These are phyloP conservation scores for Agaricales sp. DNA, from an alignment of 1,284 basidiomycete species.

Conservation along the genomic window DNA sequence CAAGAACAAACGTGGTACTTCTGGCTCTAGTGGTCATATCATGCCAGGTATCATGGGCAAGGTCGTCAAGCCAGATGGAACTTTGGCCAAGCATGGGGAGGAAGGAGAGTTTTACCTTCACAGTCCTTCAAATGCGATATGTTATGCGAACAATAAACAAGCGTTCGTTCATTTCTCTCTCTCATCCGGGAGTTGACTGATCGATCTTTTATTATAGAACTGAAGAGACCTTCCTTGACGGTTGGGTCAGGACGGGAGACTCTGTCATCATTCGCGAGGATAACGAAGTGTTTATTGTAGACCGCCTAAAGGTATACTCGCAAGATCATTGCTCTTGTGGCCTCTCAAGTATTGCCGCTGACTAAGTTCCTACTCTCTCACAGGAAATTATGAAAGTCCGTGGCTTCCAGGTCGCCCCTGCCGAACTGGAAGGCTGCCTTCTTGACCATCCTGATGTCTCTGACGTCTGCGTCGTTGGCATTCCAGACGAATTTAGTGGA, in stretches of 20 bases:
- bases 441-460: conserved; percentile 59
- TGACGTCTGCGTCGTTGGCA: conserved; percentile 67
- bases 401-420: conserved; percentile 60
- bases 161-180: conserved; percentile 37
- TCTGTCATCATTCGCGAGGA: conserved; percentile 47
- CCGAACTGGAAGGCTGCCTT: conserved; percentile 64
- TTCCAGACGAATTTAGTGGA: conserved; percentile 65
- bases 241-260: conserved; percentile 65
- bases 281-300: conserved; percentile 53
- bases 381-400: conserved; percentile 54
- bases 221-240: conserved; percentile 41
- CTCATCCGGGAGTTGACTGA: not conserved
- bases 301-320: conserved; percentile 50
- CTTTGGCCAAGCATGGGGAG: conserved; percentile 44
- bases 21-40: conserved; percentile 47
- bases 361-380: conserved; percentile 2
- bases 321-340: not conserved
- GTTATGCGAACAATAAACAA: conserved; percentile 48
- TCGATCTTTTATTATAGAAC: conserved; percentile 26
- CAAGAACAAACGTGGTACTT: conserved; percentile 34
- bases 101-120: conserved; percentile 51
- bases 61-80: conserved; percentile 52
- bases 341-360: not conserved
- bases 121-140: conserved; percentile 44
- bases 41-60: conserved; percentile 39